Percentiles rank a stretch among this genome's conserved stretches.
Conservation (phyloP, 306 rosid species). For the Gynostemma pentaphyllum region DNA sequence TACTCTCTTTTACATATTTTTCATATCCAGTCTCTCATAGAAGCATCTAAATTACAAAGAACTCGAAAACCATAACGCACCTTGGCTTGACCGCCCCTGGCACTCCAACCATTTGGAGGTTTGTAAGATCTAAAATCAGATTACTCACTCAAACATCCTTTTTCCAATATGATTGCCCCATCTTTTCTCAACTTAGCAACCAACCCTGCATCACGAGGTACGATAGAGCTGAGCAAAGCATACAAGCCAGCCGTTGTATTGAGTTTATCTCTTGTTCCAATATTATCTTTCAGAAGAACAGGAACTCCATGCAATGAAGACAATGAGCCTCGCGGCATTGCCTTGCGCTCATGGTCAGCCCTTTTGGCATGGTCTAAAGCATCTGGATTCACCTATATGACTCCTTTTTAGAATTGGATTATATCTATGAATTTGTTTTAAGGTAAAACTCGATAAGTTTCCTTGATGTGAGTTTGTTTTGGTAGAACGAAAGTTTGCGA, state of each 20-base stretch:
- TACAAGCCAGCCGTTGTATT: background rate
- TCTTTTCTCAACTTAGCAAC: background rate
- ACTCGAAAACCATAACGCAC: background rate
- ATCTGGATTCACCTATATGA: background rate
- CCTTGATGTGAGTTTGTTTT: background rate
- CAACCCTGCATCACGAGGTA: constrained; percentile 1
- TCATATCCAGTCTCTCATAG: background rate
- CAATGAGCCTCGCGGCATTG: background rate
- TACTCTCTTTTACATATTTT: background rate
- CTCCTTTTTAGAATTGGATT: background rate
- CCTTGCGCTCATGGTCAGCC: background rate
- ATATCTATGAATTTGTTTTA: background rate
- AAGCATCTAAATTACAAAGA: background rate
- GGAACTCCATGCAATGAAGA: background rate
- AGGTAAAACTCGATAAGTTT: background rate
- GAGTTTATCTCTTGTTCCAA: background rate
- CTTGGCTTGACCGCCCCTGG: background rate
- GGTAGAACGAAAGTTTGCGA: background rate
- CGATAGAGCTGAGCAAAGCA: background rate
- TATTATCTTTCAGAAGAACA: background rate
- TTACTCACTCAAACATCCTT: background rate
- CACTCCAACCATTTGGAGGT: background rate
- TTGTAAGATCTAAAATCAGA: background rate
- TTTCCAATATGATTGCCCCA: background rate
- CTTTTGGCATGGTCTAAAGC: background rate